These are phyloP conservation scores for Neurospora sp. DNA, from an alignment of 495 filamentous ascomycete genomes.

Conservation along the genomic window DNA sequence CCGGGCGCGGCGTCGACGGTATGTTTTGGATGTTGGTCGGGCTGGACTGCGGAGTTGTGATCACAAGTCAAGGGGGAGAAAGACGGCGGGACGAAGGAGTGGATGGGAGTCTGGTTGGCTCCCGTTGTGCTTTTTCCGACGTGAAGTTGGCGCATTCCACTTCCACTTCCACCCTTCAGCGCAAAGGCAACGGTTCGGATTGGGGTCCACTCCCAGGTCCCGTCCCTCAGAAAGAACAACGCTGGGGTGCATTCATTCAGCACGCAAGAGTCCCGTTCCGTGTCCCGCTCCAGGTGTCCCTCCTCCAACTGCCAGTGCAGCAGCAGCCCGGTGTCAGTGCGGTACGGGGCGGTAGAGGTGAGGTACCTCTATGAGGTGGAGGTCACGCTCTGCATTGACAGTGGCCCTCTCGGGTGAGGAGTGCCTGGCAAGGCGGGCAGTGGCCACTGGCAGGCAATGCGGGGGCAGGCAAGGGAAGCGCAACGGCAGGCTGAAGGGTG, in stretches of 20 bases:
- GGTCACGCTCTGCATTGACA: not conserved
- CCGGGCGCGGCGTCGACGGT: not conserved
- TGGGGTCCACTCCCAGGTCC: not conserved
- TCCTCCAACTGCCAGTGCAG: not conserved
- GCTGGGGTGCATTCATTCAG: not conserved
- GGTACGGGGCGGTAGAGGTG: not conserved
- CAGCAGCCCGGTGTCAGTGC: not conserved
- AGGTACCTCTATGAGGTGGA: not conserved
- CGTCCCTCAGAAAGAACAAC: not conserved
- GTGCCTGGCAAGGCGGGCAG: not conserved
- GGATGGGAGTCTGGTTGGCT: not conserved
- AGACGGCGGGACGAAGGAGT: not conserved
- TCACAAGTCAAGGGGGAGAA: not conserved
- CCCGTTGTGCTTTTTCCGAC: conserved; percentile 19
- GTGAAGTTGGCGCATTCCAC: conserved; percentile 19
- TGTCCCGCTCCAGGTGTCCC: not conserved
- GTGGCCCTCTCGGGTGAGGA: not conserved
- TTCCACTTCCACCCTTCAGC: not conserved
- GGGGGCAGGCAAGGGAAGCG: not conserved
- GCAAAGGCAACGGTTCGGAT: not conserved
- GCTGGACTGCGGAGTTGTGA: not conserved
- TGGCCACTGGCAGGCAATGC: not conserved
- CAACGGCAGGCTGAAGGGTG: not conserved
- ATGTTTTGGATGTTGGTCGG: not conserved
- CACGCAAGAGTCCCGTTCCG: not conserved